Evolutionary conservation across 129 eudicot species (phyloP), one percentile per base, ranked within the genome.

Genomic region (Chrysanthemum makinoi): DNA sequence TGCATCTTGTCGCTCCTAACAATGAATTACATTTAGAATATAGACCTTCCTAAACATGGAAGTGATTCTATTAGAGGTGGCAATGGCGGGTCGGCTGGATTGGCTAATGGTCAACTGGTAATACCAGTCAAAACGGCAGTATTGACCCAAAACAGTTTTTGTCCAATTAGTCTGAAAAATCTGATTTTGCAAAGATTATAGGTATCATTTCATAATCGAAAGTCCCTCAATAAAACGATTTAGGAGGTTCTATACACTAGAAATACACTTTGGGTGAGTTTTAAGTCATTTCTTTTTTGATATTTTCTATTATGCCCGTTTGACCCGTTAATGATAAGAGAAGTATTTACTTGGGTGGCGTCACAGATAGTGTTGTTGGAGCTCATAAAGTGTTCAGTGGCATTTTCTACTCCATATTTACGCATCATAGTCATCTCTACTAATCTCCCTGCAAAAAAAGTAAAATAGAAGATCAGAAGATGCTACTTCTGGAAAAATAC

Each of bases 331-430:
- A 26, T 28, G 10, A 6, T 2, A 13, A 43, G 57, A 58, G 17
- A 56, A 74, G 17, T 18, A 26, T 65, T 80, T 85, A 89, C 98
- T 72, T 91, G 96, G 72, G 98, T 89, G 57, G 98, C 96, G 60
- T 91, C 96, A 79, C 98, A 91, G 50, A 89, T 91, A 44, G 98
- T 92, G 80, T 92, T 92, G 78, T 92, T 89, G 82, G 89, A 92
- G 76, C 96, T 92, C 17, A 84, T 68, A 84, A 92, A 92, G 82
- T 92, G 98, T 62, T 83, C 72, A 58, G 77, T 89, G 64, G 83
- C 55, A 80, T 84, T 89, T 84, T 81, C 87, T 59, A 92, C 91
- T 39, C 98, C 98, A 74, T 64, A 86, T 75, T 86, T 92, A 3
- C 81, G 85, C 98, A 92, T 89, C 96, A 89, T 83, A 62, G 96